phyloP scores from a whole-genome alignment of 2,329 filamentous ascomycete species.

The Epichloe sp. region DNA sequence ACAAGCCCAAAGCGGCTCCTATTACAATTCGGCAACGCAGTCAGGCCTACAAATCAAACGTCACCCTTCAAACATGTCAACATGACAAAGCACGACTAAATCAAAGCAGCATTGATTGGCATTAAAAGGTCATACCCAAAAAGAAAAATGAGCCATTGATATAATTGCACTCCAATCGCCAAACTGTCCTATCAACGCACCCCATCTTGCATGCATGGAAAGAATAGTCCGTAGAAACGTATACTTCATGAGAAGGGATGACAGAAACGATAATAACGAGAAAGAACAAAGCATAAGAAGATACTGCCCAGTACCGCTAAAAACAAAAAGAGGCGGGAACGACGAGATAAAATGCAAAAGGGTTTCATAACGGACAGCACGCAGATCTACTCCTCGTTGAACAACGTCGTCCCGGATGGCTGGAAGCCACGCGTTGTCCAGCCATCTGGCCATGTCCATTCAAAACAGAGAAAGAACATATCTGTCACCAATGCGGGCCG shows the following conservation, averaged over 20 bases:
- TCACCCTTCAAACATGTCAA: no score
- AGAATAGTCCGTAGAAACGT: neutral
- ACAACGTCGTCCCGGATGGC: neutral
- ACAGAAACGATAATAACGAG: neutral
- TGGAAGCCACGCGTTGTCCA: neutral
- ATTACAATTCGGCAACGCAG: no score
- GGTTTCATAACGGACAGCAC: neutral
- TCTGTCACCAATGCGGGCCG: neutral
- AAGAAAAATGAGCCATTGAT: constrained; percentile 13
- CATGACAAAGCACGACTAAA: no score
- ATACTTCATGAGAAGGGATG: neutral
- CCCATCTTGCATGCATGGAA: constrained; percentile 11
- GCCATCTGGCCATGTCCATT: neutral
- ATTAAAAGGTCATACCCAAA: neutral
- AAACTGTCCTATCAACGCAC: constrained; percentile 35
- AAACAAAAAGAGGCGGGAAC: neutral
- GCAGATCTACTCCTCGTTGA: neutral
- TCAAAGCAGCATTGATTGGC: neutral
- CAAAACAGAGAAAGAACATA: neutral
- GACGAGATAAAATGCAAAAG: neutral
- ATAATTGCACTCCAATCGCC: constrained; percentile 39
- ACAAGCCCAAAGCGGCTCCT: no score
- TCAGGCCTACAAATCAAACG: no score
- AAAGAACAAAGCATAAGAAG: constrained; percentile 7
- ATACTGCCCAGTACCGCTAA: neutral